Conservation (phyloP, 1,284 basidiomycete species). For the Cerrena zonata region DNA sequence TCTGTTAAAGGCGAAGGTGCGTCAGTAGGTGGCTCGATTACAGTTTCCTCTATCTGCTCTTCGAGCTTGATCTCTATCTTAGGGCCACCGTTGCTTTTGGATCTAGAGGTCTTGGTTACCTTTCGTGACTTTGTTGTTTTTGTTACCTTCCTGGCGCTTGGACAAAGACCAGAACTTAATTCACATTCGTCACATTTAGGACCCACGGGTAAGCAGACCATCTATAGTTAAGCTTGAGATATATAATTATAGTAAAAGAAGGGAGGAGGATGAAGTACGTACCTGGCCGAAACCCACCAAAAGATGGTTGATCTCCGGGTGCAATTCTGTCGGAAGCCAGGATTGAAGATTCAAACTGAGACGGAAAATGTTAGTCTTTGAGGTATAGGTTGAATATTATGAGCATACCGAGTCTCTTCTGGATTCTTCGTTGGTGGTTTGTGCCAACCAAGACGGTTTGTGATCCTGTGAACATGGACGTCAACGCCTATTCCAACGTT, state of each 20-base stretch:
- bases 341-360: constrained; percentile 81
- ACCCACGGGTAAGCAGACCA: constrained; percentile 76
- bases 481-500: constrained; percentile 96
- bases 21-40: not conserved
- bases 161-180: constrained; percentile 54
- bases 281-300: constrained; percentile 93
- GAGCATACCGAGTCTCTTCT: constrained; percentile 72
- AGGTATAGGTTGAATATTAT: not conserved
- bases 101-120: constrained; percentile 6
- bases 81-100: constrained; percentile 22
- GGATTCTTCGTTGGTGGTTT: constrained; percentile 76
- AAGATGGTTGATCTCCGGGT: constrained; percentile 80
- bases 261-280: constrained; percentile 8
- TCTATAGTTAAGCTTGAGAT: constrained; percentile 33
- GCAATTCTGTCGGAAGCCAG: constrained; percentile 80
- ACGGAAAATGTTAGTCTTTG: no score
- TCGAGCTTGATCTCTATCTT: constrained; percentile 36
- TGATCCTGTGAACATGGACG: constrained; percentile 91
- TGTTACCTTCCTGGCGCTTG: constrained; percentile 42
- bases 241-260: not conserved
- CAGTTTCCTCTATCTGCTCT: constrained; percentile 14
- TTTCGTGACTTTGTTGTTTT: constrained; percentile 18
- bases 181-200: constrained; percentile 81
- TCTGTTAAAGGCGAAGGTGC: not conserved
- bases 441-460: constrained; percentile 90